Evolutionary conservation across 1,139 yeast genomes (phyloP).

Genomic region (Yamadazyma buinensis): DNA sequence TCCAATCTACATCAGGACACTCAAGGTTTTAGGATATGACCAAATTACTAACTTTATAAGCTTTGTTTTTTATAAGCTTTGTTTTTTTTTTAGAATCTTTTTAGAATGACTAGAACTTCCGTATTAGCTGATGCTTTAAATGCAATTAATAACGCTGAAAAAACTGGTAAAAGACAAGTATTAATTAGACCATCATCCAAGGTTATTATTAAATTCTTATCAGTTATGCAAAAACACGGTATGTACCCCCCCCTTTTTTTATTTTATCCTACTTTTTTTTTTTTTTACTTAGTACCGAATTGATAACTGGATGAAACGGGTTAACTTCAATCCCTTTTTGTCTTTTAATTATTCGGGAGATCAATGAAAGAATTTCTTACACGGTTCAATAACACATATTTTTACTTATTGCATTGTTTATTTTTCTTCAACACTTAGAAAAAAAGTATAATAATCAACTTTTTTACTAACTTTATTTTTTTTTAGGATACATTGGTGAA

Average conservation of each 20-base stretch:
- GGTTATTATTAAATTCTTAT: slow-evolving; percentile 94
- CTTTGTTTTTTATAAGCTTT: too few species aligned
- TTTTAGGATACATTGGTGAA: slow-evolving; percentile 82
- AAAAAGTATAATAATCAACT: too few species aligned
- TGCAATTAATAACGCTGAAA: slow-evolving; percentile 98
- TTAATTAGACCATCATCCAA: slow-evolving; percentile 98
- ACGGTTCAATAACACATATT: slow-evolving; percentile 41
- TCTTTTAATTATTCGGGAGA: slow-evolving; percentile 97
- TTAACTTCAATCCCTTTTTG: slow-evolving; percentile 85
- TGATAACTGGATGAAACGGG: slow-evolving; percentile 98
- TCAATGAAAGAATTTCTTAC: slow-evolving; percentile 73
- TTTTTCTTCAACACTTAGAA: slow-evolving; percentile 79
- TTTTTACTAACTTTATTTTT: slow-evolving; percentile 9
- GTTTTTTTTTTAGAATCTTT: too few species aligned
- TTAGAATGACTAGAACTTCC: slow-evolving; percentile 92
- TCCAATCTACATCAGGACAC: too few species aligned
- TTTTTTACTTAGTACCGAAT: slow-evolving; percentile 54
- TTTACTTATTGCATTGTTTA: slow-evolving; percentile 41
- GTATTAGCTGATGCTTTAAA: slow-evolving; percentile 99
- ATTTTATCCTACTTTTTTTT: too few species aligned
- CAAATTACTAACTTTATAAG: background rate
- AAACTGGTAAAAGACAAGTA: slow-evolving; percentile 99
- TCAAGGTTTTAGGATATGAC: slow-evolving; percentile 6
- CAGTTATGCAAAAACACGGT: slow-evolving; percentile 96
- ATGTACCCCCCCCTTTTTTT: too few species aligned